These are phyloP conservation scores for Lyophyllum atratum DNA, from an alignment of 768 basidiomycete species.

Conservation along the genomic window DNA sequence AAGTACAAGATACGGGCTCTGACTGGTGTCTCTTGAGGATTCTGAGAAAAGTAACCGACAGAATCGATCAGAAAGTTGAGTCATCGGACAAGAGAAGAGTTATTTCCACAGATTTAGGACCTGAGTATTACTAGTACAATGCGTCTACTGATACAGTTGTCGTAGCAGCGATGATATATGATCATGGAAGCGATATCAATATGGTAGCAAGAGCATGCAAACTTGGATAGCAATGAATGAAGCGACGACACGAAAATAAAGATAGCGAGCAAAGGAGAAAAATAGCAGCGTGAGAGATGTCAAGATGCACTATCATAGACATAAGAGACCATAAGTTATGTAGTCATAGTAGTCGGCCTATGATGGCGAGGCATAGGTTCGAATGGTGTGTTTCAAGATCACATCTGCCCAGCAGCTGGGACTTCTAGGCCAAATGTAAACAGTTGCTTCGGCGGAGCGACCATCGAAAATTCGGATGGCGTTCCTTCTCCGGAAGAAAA, in stretches of 20 bases:
- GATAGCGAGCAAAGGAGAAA: not conserved
- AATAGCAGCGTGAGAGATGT: not conserved
- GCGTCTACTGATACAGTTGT: not conserved
- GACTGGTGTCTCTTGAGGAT: too few species aligned
- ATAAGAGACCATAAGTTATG: not conserved
- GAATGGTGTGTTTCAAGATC: not conserved
- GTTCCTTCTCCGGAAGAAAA: not conserved
- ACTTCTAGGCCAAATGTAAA: not conserved
- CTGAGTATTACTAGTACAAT: not conserved
- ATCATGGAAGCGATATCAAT: not conserved
- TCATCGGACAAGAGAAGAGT: too few species aligned
- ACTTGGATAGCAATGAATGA: too few species aligned
- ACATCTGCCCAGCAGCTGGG: not conserved
- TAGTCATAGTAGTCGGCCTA: not conserved
- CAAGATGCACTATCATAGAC: slow-evolving; percentile 22
- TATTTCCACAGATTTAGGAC: too few species aligned
- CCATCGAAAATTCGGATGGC: not conserved
- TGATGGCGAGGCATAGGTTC: not conserved
- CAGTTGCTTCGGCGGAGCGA: not conserved
- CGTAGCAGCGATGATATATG: too few species aligned
- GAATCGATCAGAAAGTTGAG: too few species aligned
- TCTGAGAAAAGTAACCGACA: too few species aligned
- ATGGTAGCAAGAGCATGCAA: not conserved
- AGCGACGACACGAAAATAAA: not conserved
- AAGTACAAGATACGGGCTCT: too few species aligned